Percentiles rank a stretch among this genome's conserved stretches.
Conservation (phyloP, 306 rosid species). For the Alnus rubra region DNA sequence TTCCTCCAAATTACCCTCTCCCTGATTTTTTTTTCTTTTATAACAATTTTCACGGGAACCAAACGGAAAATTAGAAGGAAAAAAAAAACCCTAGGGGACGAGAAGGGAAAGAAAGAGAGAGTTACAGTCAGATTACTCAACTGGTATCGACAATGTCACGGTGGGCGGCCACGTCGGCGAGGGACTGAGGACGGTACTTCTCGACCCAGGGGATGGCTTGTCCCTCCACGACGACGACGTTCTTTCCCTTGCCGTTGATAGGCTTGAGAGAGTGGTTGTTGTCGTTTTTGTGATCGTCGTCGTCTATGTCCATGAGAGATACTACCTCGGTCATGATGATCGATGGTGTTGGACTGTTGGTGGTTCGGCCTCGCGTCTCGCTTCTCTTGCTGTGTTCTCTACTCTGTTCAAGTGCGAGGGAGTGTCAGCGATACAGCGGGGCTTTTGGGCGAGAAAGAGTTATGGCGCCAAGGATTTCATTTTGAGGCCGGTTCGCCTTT, state of each 20-base stretch:
- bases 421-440: neutral
- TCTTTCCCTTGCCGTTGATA: conserved; percentile 42
- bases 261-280: conserved; percentile 19
- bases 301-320: conserved; percentile 68
- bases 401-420: neutral
- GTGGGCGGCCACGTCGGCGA: conserved; percentile 90
- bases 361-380: neutral
- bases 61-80: conserved; percentile 18
- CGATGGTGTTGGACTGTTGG: neutral
- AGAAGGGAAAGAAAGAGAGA: conserved; percentile 6
- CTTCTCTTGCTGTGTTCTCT: neutral
- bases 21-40: neutral
- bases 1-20: neutral
- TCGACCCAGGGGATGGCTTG: conserved; percentile 86
- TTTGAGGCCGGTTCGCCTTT: neutral
- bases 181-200: conserved; percentile 93
- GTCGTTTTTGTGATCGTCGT: conserved; percentile 20
- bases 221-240: conserved; percentile 29
- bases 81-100: conserved; percentile 40
- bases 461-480: neutral
- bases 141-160: conserved; percentile 97
- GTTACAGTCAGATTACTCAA: conserved; percentile 12
- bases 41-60: neutral
- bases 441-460: neutral
- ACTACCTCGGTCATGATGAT: conserved; percentile 47